Conservation (phyloP, 768 basidiomycete genomes). For the Collybia sp. region DNA sequence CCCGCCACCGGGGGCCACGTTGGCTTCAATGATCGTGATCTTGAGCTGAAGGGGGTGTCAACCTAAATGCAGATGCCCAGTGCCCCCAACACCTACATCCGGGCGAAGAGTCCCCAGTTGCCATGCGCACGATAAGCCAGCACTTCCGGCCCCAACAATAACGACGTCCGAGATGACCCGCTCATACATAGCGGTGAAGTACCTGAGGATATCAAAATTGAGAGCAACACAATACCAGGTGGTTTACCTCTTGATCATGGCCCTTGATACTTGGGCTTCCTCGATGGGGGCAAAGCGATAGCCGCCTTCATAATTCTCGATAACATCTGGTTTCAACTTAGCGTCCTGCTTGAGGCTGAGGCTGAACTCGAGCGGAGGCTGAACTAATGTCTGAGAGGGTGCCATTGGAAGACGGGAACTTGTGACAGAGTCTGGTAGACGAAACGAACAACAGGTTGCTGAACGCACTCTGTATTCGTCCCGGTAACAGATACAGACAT, state of each 20-base stretch:
- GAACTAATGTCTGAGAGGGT: conserved; percentile 9
- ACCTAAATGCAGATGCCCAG: neutral
- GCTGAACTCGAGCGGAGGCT: neutral
- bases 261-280: conserved; percentile 71
- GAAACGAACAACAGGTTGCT: too few species aligned
- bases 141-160: conserved; percentile 69
- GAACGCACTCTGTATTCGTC: too few species aligned
- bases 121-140: conserved; percentile 72
- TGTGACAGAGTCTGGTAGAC: too few species aligned
- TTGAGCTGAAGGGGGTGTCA: conserved; percentile 31
- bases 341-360: neutral
- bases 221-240: neutral
- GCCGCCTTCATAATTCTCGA: conserved; percentile 55
- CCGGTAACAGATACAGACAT: too few species aligned
- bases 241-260: conserved; percentile 68
- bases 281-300: conserved; percentile 72
- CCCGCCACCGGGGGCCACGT: conserved; percentile 74
- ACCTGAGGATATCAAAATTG: conserved; percentile 24
- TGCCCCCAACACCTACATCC: conserved; percentile 35
- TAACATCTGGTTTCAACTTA: conserved; percentile 22
- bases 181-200: conserved; percentile 72
- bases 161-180: conserved; percentile 74
- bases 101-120: conserved; percentile 63
- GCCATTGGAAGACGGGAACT: conserved; percentile 1
- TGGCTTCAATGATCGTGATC: conserved; percentile 63